A percentile compares a stretch with the other conserved stretches of the same genome.
Evolutionary conservation across 305 asterid species (phyloP).

Genomic region (Coffea humblotiana): DNA sequence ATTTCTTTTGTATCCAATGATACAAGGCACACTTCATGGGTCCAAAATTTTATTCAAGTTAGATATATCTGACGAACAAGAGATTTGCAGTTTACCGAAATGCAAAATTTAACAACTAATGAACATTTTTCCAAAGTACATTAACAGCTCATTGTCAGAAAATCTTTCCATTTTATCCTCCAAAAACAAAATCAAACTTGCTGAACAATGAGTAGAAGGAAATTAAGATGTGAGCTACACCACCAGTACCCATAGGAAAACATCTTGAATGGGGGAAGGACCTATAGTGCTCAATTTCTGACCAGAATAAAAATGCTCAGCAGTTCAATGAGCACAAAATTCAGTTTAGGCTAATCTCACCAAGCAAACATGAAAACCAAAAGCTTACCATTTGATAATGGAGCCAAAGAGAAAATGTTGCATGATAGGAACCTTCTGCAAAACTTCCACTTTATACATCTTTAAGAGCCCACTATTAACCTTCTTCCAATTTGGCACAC

Average conservation of each 20-base stretch:
- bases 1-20: no score
- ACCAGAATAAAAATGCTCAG: no score
- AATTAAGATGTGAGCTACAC: no score
- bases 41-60: neutral
- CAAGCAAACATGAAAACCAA: neutral
- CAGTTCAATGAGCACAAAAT: neutral
- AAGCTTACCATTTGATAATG: slow-evolving; percentile 71
- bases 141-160: neutral
- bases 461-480: slow-evolving; percentile 86
- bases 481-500: slow-evolving; percentile 84
- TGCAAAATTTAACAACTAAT: no score
- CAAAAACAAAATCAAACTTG: neutral
- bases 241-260: no score
- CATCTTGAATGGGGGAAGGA: neutral
- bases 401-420: slow-evolving; percentile 92
- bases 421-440: slow-evolving; percentile 95
- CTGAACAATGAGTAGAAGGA: neutral
- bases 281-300: neutral
- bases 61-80: no score
- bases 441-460: slow-evolving; percentile 84
- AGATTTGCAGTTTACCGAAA: no score
- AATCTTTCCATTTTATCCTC: neutral
- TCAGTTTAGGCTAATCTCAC: slow-evolving; percentile 5
- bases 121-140: no score
- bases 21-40: neutral